Evolutionary conservation across 2,329 filamentous ascomycete genomes (phyloP).

Genomic region (Cordyceps cicadae): DNA sequence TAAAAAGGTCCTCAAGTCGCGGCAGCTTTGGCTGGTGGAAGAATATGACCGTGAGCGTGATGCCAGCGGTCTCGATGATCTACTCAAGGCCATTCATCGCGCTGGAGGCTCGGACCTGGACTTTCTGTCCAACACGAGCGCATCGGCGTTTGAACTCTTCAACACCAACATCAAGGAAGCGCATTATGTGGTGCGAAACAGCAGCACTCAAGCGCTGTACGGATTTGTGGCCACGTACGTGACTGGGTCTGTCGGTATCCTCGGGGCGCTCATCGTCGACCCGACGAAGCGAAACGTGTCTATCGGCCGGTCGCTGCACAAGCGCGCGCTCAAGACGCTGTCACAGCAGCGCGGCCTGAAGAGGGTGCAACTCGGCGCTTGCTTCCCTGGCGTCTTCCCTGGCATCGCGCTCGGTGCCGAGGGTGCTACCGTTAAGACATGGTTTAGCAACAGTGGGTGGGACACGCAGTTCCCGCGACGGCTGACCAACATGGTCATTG

Average conservation of each 20-base stretch:
- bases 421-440: slow-evolving; percentile 48
- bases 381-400: slow-evolving; percentile 76
- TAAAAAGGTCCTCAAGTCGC: slow-evolving; percentile 78
- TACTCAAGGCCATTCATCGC: slow-evolving; percentile 63
- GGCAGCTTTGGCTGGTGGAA: slow-evolving; percentile 92
- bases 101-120: slow-evolving; percentile 57
- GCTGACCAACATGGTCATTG: slow-evolving; percentile 61
- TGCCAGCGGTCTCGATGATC: slow-evolving; percentile 60
- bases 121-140: slow-evolving; percentile 61
- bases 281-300: slow-evolving; percentile 78
- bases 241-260: slow-evolving; percentile 61
- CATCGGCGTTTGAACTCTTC: slow-evolving; percentile 67
- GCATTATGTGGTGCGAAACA: slow-evolving; percentile 90
- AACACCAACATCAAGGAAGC: slow-evolving; percentile 65
- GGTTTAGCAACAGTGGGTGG: slow-evolving; percentile 90
- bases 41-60: slow-evolving; percentile 77
- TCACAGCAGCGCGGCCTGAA: slow-evolving; percentile 62
- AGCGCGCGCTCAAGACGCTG: slow-evolving; percentile 70
- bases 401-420: slow-evolving; percentile 61
- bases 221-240: slow-evolving; percentile 89
- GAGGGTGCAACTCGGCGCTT: slow-evolving; percentile 71
- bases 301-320: slow-evolving; percentile 83
- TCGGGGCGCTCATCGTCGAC: slow-evolving; percentile 85
- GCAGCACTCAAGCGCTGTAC: slow-evolving; percentile 82
- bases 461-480: slow-evolving; percentile 55